Evolutionary conservation across 805 yeast genomes (phyloP).

Genomic region (Kuraishia hungarica): DNA sequence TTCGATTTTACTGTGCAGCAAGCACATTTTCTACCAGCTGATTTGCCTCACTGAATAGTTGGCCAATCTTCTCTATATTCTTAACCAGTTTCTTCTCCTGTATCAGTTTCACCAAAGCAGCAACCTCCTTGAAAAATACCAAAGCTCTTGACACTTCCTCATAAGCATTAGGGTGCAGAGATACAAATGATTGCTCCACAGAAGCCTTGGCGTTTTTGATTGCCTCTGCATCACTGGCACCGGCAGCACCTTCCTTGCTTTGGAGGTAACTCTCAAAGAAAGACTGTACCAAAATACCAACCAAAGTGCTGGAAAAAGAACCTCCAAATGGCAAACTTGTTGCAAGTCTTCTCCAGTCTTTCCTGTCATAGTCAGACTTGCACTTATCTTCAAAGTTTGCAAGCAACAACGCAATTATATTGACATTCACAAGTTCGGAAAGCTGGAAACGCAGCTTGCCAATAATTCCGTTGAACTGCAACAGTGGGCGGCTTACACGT

Average conservation of each 20-base stretch:
- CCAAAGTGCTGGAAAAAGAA: slow-evolving; percentile 48
- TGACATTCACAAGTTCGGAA: slow-evolving; percentile 47
- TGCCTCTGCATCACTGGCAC: slow-evolving; percentile 1
- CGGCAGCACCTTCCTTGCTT: slow-evolving; percentile 3
- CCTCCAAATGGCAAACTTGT: slow-evolving; percentile 52
- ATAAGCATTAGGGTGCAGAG: slow-evolving; percentile 12
- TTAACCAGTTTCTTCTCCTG: slow-evolving; percentile 10
- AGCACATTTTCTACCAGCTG: slow-evolving; percentile 8
- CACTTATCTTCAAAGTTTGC: slow-evolving; percentile 44
- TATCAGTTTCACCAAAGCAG: slow-evolving; percentile 12
- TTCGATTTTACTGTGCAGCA: neutral
- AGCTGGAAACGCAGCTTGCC: slow-evolving; percentile 40
- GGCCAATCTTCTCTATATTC: slow-evolving; percentile 5
- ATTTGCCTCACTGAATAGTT: slow-evolving; percentile 7
- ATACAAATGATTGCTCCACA: slow-evolving; percentile 11
- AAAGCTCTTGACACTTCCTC: slow-evolving; percentile 14
- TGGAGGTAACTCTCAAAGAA: slow-evolving; percentile 30
- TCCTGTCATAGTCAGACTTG: slow-evolving; percentile 31
- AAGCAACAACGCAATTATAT: slow-evolving; percentile 39
- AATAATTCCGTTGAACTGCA: slow-evolving; percentile 59
- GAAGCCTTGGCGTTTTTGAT: slow-evolving; percentile 8
- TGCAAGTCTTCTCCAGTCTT: slow-evolving; percentile 54
- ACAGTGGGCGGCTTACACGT: slow-evolving; percentile 58
- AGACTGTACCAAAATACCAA: slow-evolving; percentile 52
- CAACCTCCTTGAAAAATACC: slow-evolving; percentile 16